A percentile compares a stretch with the other conserved stretches of the same genome.
phyloP scores from a whole-genome alignment of 768 basidiomycete genomes.

The Psilocybe subaeruginosa region DNA sequence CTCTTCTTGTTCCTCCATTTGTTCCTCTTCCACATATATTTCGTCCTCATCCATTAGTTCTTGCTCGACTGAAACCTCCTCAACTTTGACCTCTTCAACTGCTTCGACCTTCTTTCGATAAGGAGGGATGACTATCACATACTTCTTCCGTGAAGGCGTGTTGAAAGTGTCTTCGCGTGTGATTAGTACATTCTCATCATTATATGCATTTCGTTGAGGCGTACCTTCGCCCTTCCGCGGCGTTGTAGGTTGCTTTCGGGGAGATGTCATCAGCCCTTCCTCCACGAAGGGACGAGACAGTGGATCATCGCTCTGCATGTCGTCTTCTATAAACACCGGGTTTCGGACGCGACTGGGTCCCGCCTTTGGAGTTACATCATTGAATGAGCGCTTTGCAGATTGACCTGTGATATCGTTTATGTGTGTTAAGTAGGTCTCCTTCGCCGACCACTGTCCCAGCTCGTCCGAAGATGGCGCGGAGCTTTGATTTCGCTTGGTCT shows the following conservation, averaged over 20 bases:
- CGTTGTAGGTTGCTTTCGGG: not conserved
- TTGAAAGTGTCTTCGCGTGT: not conserved
- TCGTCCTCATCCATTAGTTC: conserved; percentile 4
- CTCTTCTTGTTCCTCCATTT: not conserved
- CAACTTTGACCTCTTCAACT: conserved; percentile 13
- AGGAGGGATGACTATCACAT: not conserved
- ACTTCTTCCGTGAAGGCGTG: not conserved
- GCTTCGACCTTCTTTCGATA: conserved; percentile 10
- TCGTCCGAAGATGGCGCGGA: conserved; percentile 22
- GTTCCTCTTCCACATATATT: conserved; percentile 9
- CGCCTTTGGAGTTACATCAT: conserved; percentile 16
- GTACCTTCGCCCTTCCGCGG: not conserved
- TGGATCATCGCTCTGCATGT: conserved; percentile 54
- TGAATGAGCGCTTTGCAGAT: not conserved
- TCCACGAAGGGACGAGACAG: conserved; percentile 20
- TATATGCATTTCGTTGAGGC: no score
- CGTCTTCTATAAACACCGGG: conserved; percentile 52
- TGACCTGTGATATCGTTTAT: conserved; percentile 9
- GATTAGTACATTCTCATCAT: no score
- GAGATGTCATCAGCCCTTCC: not conserved
- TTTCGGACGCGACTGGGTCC: conserved; percentile 10
- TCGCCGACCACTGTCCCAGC: conserved; percentile 10
- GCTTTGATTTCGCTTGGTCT: not conserved
- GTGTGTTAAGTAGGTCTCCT: conserved; percentile 22
- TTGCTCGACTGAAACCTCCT: conserved; percentile 1